These are phyloP conservation scores for Malus sieversii DNA, from an alignment of 306 rosid genomes.

Conservation along the genomic window DNA sequence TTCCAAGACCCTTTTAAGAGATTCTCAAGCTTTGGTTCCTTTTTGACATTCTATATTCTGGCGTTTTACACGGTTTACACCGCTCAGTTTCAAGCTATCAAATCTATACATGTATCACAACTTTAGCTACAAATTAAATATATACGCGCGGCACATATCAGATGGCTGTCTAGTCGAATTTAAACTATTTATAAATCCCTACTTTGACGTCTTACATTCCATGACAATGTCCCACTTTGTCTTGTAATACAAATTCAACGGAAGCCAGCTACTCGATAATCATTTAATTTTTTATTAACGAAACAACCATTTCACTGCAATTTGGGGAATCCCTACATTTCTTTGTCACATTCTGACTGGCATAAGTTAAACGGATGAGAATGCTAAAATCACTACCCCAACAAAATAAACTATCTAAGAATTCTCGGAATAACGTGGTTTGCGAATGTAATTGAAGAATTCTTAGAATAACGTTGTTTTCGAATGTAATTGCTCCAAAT, in stretches of 20 bases:
- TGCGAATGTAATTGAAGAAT: no score
- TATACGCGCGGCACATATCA: background rate
- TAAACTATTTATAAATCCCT: background rate
- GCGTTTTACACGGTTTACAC: background rate
- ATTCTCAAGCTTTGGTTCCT: background rate
- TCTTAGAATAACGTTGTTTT: no score
- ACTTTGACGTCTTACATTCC: background rate
- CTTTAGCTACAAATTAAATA: background rate
- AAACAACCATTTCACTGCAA: no score
- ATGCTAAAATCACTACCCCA: no score
- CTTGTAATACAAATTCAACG: background rate
- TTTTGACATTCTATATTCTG: constrained; percentile 7
- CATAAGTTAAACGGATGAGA: no score
- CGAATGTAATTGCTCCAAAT: background rate
- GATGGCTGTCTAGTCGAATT: background rate
- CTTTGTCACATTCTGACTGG: no score
- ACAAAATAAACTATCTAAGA: no score
- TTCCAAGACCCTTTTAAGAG: background rate
- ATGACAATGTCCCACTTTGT: background rate
- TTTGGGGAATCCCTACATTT: no score
- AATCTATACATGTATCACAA: no score
- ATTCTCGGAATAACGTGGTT: no score
- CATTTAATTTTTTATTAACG: background rate
- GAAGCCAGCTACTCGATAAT: background rate
- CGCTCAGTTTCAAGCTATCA: background rate